phyloP scores from a whole-genome alignment of 331 rosid species.

The Spiraea crenata region DNA sequence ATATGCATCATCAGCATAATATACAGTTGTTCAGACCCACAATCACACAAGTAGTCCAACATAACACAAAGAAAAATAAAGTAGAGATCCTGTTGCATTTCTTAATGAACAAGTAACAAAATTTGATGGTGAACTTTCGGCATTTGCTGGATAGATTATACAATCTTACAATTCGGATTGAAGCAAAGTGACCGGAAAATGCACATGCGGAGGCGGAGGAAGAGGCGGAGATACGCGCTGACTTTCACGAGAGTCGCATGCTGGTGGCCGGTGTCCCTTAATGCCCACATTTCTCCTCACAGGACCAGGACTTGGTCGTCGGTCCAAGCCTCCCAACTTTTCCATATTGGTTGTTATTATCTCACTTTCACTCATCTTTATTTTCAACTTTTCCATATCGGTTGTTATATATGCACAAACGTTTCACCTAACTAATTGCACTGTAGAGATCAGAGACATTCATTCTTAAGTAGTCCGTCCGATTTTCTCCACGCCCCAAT shows the following conservation, averaged over 20 bases:
- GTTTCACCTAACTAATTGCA: not conserved
- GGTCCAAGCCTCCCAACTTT: too few relatives aligned
- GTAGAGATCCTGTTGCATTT: too few relatives aligned
- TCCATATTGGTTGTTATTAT: not conserved
- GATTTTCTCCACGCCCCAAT: too few relatives aligned
- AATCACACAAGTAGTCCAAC: not conserved
- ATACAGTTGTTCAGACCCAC: not conserved
- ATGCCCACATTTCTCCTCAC: not conserved
- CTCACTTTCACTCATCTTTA: slow-evolving; percentile 5
- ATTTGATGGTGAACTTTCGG: not conserved
- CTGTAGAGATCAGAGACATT: not conserved
- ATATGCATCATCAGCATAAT: not conserved
- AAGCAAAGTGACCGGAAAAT: not conserved
- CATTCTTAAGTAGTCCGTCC: too few relatives aligned
- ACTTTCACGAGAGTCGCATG: slow-evolving; percentile 5
- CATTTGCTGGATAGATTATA: not conserved
- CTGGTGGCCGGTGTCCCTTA: not conserved
- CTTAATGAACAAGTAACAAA: too few relatives aligned
- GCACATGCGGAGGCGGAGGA: slow-evolving; percentile 5
- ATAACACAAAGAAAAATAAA: not conserved
- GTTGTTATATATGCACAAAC: not conserved
- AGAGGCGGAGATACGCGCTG: not conserved
- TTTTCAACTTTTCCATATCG: too few relatives aligned
- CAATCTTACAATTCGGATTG: not conserved
- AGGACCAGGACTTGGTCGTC: not conserved